Evolutionary conservation across 495 filamentous ascomycete genomes (phyloP).

Genomic region (Penicillium lividum): DNA sequence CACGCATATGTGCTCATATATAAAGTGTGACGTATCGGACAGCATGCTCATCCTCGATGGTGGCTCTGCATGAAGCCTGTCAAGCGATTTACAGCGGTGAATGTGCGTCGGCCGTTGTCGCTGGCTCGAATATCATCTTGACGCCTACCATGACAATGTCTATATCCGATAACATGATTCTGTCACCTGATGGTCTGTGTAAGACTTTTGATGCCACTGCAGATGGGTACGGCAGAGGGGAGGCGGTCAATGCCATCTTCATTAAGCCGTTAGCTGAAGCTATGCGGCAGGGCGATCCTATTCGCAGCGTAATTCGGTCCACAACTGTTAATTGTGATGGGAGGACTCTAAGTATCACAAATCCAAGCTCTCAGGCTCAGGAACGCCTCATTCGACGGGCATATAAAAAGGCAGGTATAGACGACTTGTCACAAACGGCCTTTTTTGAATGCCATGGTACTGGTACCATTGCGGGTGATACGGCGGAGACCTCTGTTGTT

Average conservation of each 20-base stretch:
- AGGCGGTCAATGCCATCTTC: conserved; percentile 43
- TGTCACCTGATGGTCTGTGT: conserved; percentile 38
- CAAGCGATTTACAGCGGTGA: conserved; percentile 38
- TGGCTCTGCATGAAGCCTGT: conserved; percentile 36
- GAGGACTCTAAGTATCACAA: conserved; percentile 6
- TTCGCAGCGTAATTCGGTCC: conserved; percentile 44
- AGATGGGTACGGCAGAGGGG: conserved; percentile 66
- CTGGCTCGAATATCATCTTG: conserved; percentile 44
- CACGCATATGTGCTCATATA: too few relatives aligned
- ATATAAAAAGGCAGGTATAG: conserved; percentile 29
- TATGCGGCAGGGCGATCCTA: conserved; percentile 33
- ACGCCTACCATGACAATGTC: conserved; percentile 31
- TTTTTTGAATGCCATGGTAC: conserved; percentile 56
- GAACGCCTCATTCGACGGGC: conserved; percentile 27
- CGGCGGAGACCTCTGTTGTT: conserved; percentile 22
- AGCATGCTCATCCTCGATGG: conserved; percentile 41
- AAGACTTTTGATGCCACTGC: conserved; percentile 62
- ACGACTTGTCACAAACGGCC: conserved; percentile 31
- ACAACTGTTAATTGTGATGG: conserved; percentile 39
- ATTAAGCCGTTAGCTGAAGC: conserved; percentile 39
- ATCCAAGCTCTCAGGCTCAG: conserved; percentile 20
- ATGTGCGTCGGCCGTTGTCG: conserved; percentile 43
- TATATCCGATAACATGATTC: conserved; percentile 30
- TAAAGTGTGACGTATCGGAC: conserved; percentile 24
- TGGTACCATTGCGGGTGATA: conserved; percentile 43